Base-by-base conservation (phyloP, 1,139 yeast species). In the Saccharomyces uvarum region DNA sequence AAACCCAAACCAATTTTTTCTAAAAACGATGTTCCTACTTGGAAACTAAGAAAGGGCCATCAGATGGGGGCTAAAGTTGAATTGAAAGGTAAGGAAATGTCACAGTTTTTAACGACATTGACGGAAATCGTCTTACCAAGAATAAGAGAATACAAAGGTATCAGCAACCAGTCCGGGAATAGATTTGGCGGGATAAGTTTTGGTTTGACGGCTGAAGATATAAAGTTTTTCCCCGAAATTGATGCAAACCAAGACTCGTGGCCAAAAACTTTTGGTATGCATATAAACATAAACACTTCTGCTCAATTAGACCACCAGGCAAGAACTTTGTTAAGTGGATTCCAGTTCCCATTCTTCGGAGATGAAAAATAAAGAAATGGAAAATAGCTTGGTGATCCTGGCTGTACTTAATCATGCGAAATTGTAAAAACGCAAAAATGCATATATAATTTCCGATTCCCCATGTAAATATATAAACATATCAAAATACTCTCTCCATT, bases 231-330 rank as follows among this genome's bases (percentile, higher is more conserved):
- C 78, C 99, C 99, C 2, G 99, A 95, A 73, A 83, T 95, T 59
- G 97, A 91, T 69, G 82, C 84, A 56, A 90, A 86, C 73, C 93
- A 86, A 70, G 99, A 91, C 70, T 77, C 87, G 63, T 93, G 93
- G 86, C 95, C 96, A 49, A 81, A 78, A 63, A 82, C 91, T 53
- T 88, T 84, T 70, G 98, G 97, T 57, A 79, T 93, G 76, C 87
- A 90, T 68, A 78, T 93, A 56, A 88, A 91, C 48, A 76, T 93
- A 63, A 88, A 87, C 69, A 93, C 99, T 31, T 75, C 88, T 50
- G 97, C 98, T 8, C 90, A 89, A 72, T 85, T 90, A 29, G 97
- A 91, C 68, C 83, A 84, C 47, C 95, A 89, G 66, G 98, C 98
- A n/a, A 82, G 96, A 70, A 82, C 87, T 28, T 77, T 93, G 64